Evolutionary conservation across 805 yeast genomes (phyloP).

Genomic region (Myxozyma mucilagina): DNA sequence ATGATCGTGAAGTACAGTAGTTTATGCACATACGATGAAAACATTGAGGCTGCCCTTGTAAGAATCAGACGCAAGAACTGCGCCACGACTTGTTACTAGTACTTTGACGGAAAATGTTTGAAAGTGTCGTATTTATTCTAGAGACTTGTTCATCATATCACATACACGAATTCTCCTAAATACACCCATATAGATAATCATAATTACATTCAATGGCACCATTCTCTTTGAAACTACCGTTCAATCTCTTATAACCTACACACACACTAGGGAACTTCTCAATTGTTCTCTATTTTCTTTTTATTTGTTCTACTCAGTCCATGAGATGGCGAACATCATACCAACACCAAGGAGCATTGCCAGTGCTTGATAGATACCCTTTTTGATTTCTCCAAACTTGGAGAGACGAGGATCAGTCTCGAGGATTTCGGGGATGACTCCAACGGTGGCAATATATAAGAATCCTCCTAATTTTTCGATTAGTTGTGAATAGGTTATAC

Average conservation of each 20-base stretch:
- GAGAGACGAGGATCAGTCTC: conserved; percentile 44
- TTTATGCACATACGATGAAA: too few relatives aligned
- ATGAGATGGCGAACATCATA: conserved; percentile 56
- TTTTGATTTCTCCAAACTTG: conserved; percentile 44
- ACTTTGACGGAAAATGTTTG: too few relatives aligned
- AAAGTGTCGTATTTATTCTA: too few relatives aligned
- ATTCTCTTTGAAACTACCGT: too few relatives aligned
- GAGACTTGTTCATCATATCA: too few relatives aligned
- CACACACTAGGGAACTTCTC: not conserved
- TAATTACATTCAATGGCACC: not conserved
- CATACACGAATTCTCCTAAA: too few relatives aligned
- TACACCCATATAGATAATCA: not conserved
- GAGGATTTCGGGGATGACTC: conserved; percentile 72
- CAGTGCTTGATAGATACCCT: conserved; percentile 50
- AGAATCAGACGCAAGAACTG: too few relatives aligned
- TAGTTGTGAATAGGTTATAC: not conserved
- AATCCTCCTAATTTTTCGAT: conserved; percentile 47
- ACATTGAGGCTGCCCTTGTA: too few relatives aligned
- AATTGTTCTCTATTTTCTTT: not conserved
- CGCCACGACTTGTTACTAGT: too few relatives aligned
- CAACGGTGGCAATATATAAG: conserved; percentile 68
- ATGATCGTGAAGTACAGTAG: too few relatives aligned
- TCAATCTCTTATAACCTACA: too few relatives aligned
- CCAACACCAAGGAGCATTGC: conserved; percentile 57
- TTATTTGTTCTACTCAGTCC: conserved; percentile 47